Evolutionary conservation across 805 yeast genomes (phyloP).

Genomic region (Brettanomyces bruxellensis): DNA sequence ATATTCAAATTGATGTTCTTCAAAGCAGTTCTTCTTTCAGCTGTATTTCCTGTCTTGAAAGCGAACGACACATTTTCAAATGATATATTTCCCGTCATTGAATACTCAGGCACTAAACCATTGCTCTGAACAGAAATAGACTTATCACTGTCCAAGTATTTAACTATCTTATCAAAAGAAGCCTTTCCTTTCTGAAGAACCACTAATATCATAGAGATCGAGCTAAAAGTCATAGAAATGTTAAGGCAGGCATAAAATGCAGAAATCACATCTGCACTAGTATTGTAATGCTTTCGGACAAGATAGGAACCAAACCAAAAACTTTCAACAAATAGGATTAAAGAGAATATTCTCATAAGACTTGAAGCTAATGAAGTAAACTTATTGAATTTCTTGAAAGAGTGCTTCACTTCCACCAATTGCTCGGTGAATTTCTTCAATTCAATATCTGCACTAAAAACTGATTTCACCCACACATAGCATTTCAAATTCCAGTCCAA

Average conservation of each 20-base stretch:
- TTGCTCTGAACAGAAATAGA: neutral
- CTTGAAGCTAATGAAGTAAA: conserved; percentile 49
- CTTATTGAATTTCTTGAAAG: conserved; percentile 36
- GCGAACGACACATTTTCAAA: conserved; percentile 51
- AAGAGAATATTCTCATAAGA: conserved; percentile 43
- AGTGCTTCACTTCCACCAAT: conserved; percentile 23
- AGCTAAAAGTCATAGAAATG: conserved; percentile 53
- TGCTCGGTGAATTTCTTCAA: conserved; percentile 28
- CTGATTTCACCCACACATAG: conserved; percentile 50
- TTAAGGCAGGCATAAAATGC: conserved; percentile 76
- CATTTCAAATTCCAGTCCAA: conserved; percentile 65
- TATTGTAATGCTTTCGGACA: conserved; percentile 40
- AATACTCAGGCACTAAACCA: conserved; percentile 9
- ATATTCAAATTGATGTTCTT: conserved; percentile 38
- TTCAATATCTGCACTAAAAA: conserved; percentile 51
- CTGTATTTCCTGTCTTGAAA: conserved; percentile 47
- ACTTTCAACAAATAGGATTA: conserved; percentile 81
- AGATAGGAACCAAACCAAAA: conserved; percentile 83
- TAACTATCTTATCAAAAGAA: conserved; percentile 45
- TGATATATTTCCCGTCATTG: conserved; percentile 37
- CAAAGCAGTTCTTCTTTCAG: conserved; percentile 33
- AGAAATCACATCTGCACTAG: conserved; percentile 62
- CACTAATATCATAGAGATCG: conserved; percentile 48
- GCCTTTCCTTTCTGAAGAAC: conserved; percentile 64
- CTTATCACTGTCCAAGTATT: conserved; percentile 20